A percentile compares a stretch with the other conserved stretches of the same genome.
These are phyloP conservation scores for Eucommia ulmoides DNA, from an alignment of 257 asterid species.

Conservation along the genomic window DNA sequence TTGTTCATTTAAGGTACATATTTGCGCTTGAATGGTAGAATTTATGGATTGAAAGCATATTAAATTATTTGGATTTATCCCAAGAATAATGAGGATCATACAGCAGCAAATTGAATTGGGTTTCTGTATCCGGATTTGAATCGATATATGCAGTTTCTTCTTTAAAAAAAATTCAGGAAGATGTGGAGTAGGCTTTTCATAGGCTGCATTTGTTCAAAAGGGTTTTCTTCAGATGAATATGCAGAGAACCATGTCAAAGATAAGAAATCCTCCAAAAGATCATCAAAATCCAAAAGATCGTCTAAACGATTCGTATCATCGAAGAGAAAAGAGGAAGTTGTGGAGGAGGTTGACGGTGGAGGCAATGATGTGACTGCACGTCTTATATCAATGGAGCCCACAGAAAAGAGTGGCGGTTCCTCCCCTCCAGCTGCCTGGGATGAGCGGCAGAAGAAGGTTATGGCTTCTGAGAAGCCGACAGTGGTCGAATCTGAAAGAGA, in stretches of 20 bases:
- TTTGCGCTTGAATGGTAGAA: too few relatives aligned
- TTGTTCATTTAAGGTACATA: too few relatives aligned
- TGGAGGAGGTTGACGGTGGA: constrained; percentile 45
- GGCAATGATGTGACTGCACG: constrained; percentile 47
- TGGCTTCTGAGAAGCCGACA: constrained; percentile 29
- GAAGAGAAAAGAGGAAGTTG: constrained; percentile 36
- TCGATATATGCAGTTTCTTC: constrained; percentile 32
- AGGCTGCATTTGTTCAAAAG: constrained; percentile 89
- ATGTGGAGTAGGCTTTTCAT: constrained; percentile 27
- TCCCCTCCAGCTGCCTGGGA: constrained; percentile 38
- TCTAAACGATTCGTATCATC: constrained; percentile 39
- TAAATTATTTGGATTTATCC: too few relatives aligned
- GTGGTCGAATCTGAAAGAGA: constrained; percentile 15
- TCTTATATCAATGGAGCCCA: constrained; percentile 44
- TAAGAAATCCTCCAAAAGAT: constrained; percentile 28
- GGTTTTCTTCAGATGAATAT: too few relatives aligned
- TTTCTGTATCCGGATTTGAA: constrained; percentile 16
- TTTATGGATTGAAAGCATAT: too few relatives aligned
- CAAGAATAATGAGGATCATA: too few relatives aligned
- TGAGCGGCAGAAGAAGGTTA: constrained; percentile 32
- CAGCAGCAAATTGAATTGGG: too few relatives aligned
- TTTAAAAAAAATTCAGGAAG: constrained; percentile 39
- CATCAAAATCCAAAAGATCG: constrained; percentile 37
- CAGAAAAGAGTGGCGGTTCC: constrained; percentile 49
- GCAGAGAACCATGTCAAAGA: too few relatives aligned